Percentiles rank a stretch among this genome's conserved stretches.
These are phyloP conservation scores for Prunus davidiana DNA, from an alignment of 306 rosid genomes.

Conservation along the genomic window DNA sequence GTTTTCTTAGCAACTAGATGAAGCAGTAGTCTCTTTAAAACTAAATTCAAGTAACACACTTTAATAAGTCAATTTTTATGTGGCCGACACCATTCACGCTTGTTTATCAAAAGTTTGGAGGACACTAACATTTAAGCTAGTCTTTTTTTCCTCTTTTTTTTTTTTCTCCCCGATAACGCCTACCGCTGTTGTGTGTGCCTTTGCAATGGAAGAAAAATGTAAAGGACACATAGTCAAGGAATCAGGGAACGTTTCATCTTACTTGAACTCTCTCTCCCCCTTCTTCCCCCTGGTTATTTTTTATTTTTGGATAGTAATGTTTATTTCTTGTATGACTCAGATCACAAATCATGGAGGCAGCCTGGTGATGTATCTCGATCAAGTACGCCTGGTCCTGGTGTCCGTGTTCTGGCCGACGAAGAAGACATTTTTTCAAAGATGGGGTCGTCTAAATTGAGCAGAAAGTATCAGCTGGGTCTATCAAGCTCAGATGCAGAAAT, in stretches of 20 bases:
- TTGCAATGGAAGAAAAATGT: neutral
- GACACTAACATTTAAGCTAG: neutral
- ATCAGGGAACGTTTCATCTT: neutral
- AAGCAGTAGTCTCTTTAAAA: slow-evolving; percentile 8
- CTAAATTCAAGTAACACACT: neutral
- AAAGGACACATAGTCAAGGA: neutral
- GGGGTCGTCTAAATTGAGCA: slow-evolving; percentile 56
- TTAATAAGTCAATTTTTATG: neutral
- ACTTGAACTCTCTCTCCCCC: neutral
- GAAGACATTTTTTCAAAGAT: slow-evolving; percentile 69
- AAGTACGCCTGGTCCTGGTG: slow-evolving; percentile 58
- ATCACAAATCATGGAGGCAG: slow-evolving; percentile 46
- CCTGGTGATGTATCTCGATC: slow-evolving; percentile 56
- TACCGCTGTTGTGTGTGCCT: neutral
- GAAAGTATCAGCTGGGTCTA: slow-evolving; percentile 66
- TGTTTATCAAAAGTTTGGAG: neutral
- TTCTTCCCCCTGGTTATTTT: neutral
- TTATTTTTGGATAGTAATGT: slow-evolving; percentile 18
- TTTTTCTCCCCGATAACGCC: neutral
- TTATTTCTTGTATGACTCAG: slow-evolving; percentile 46
- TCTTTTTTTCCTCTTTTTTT: neutral
- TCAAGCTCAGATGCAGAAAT: slow-evolving; percentile 97
- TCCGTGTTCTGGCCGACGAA: slow-evolving; percentile 33
- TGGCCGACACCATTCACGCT: neutral
- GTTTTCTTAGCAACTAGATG: slow-evolving; percentile 5